Conservation (phyloP, 305 asterid species). For the Coffea humblotiana region DNA sequence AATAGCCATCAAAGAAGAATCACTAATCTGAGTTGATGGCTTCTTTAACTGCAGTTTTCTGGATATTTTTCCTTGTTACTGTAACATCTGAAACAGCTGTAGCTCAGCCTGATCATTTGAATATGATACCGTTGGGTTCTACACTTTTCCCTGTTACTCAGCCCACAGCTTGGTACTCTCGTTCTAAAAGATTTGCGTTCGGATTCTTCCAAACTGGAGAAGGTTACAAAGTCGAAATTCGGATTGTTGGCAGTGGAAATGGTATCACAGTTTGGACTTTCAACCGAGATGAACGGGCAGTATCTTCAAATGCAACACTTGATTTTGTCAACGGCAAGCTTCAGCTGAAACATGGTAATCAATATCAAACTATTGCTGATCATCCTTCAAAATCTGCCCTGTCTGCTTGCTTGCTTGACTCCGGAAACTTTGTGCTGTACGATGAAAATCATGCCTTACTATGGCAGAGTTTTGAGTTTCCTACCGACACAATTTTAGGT, state of each 20-base stretch:
- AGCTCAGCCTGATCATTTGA: not conserved
- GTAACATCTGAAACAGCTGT: not conserved
- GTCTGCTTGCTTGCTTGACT: conserved; percentile 22
- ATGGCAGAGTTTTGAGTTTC: conserved; percentile 50
- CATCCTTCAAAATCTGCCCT: not conserved
- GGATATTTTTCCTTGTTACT: not conserved
- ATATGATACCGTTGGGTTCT: not conserved
- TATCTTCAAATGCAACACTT: not conserved
- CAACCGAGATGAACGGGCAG: conserved; percentile 15
- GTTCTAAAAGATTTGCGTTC: conserved; percentile 16
- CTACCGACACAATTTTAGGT: conserved; percentile 44
- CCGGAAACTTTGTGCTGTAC: conserved; percentile 48
- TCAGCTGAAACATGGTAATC: not conserved
- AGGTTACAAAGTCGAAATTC: conserved; percentile 26
- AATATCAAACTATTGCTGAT: not conserved
- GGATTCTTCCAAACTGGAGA: conserved; percentile 22
- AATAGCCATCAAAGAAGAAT: no score
- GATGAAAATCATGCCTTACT: conserved; percentile 22
- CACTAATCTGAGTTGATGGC: not conserved
- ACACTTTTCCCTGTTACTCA: conserved; percentile 7
- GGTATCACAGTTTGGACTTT: conserved; percentile 23
- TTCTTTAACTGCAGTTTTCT: not conserved
- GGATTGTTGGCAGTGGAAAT: not conserved
- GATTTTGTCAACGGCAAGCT: conserved; percentile 6
- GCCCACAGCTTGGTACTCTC: conserved; percentile 21